Base-by-base conservation (phyloP, 2,329 filamentous ascomycete genomes). In the Drechslerella dactyloides region DNA sequence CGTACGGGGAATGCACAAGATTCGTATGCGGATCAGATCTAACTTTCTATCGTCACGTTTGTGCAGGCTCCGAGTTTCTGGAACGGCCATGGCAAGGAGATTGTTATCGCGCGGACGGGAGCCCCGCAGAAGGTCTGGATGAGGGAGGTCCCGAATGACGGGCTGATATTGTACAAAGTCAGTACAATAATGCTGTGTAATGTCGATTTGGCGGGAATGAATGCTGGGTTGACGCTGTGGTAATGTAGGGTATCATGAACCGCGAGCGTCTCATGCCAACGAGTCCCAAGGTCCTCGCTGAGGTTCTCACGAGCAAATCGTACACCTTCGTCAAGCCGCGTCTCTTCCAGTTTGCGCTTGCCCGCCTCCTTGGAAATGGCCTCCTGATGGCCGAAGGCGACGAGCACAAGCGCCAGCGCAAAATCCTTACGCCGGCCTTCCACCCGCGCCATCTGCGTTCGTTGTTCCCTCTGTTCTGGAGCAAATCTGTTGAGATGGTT, bases 401-500 rank as follows among this genome's bases (percentile, higher is more conserved):
- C 11, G 90, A 93, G 76, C 93, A 97, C 79, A 94, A 89, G 81
- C 48, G 53, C 21, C 90, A 92, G 81, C 85, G 93, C 52, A 92
- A 90, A 78, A 87, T 89, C 66, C 84, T 96, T 17, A 86, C 89
- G 81, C 91, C 91, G 0, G 90, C 91, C 1, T 96, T 96, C 79
- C 84, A 87, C n/a, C 96, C 91, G 77, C 85, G 91, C 21, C 90
- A 96, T 76, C 83, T 96, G 78, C 69, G 72, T 27, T 96, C 94
- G 78, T 81, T 96, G 13, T 94, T 96, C 76, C 89, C 91, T 0
- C 81, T 89, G 4, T 96, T 97, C 79, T 96, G 91, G 91, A 76
- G 80, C 19, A 96, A 96, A 80, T 85, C 88, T 0, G 79, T 84
- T 6, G 88, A 93, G 78, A 85, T 88, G 75, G 86, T 87, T 4